Base-by-base conservation (phyloP, 1,284 basidiomycete genomes). In the Ceraceosorus bombacis region DNA sequence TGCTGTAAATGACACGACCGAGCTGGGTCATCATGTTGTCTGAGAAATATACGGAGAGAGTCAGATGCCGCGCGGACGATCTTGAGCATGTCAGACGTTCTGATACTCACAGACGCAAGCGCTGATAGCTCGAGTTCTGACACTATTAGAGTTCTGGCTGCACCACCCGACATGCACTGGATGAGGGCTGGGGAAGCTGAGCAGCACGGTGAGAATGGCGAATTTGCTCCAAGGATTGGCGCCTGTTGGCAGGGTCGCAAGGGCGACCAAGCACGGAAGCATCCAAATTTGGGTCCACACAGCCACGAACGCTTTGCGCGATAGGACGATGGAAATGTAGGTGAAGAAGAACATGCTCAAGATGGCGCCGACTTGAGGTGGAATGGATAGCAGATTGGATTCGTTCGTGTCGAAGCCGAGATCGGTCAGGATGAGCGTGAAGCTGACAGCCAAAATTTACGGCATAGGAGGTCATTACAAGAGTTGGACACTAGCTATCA, bases 1-100 rank as follows among this genome's bases (percentile, higher is more conserved):
- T 60, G 15, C 54, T 27, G 17, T 49, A 56, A 41, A 65, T 64
- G 27, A 51, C 46, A 7, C 46, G 37, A 17, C 38, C 53, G 9
- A 52, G 27, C 39, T 64, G 64, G 10, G 68, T 66, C 39, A 49
- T 39, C 56, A 71, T 68, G 53, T 69, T 70, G 54, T 70, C 70
- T 63, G 12, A 9, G 62, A 56, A 2, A 68, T 62, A 0, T 62
- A 61, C n/a, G 60, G 49, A 10, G 57, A 59, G 15, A 27, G 27
- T 27, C 27, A 27, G 27, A 27, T 27, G 27, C 27, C 27, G 27
- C 3, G 27, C 27, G 27, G 27, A 27, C 27, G 27, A 27, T 1
- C 27, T 27, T 27, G 27, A 27, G 27, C 27, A 27, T 27, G 27
- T 27, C 27, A 3, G 27, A 27, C 27, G 27, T 27, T 27, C 27